phyloP scores from a whole-genome alignment of 306 rosid genomes.

The Begonia peltatifolia region DNA sequence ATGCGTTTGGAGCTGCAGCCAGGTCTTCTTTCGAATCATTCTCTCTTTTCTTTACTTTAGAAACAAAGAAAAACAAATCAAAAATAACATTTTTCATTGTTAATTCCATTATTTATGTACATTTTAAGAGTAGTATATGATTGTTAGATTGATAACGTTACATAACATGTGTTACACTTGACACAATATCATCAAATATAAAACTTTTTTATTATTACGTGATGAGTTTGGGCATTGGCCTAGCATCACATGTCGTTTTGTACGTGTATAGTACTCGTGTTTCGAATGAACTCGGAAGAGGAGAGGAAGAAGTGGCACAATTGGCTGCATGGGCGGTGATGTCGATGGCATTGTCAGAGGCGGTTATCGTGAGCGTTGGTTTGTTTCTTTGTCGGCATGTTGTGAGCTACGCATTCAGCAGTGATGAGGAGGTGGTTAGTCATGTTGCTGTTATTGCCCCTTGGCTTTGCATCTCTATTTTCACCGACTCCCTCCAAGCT shows the following conservation, averaged over 20 bases:
- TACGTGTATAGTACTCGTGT: conserved; percentile 22
- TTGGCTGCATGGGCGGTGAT: conserved; percentile 27
- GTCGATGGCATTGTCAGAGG: conserved; percentile 18
- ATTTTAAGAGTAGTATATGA: too few relatives aligned
- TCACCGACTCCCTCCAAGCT: conserved; percentile 39
- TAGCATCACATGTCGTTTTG: neutral
- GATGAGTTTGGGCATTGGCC: neutral
- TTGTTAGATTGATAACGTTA: too few relatives aligned
- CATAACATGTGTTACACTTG: too few relatives aligned
- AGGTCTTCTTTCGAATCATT: conserved; percentile 23
- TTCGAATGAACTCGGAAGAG: conserved; percentile 60
- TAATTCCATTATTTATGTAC: too few relatives aligned
- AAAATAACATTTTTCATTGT: too few relatives aligned
- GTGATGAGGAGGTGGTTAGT: conserved; percentile 44
- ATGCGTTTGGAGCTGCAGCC: conserved; percentile 48
- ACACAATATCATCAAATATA: neutral
- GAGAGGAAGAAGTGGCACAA: conserved; percentile 36
- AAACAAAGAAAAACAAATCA: too few relatives aligned
- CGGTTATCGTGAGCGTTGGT: conserved; percentile 19
- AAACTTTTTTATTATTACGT: too few relatives aligned
- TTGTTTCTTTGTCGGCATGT: conserved; percentile 27
- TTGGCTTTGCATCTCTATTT: conserved; percentile 32
- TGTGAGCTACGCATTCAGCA: conserved; percentile 44
- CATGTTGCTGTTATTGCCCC: conserved; percentile 51
- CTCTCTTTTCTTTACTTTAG: neutral